These are phyloP conservation scores for Coniosporium tulheliwenetii DNA, from an alignment of 2,329 filamentous ascomycete genomes.

Conservation along the genomic window DNA sequence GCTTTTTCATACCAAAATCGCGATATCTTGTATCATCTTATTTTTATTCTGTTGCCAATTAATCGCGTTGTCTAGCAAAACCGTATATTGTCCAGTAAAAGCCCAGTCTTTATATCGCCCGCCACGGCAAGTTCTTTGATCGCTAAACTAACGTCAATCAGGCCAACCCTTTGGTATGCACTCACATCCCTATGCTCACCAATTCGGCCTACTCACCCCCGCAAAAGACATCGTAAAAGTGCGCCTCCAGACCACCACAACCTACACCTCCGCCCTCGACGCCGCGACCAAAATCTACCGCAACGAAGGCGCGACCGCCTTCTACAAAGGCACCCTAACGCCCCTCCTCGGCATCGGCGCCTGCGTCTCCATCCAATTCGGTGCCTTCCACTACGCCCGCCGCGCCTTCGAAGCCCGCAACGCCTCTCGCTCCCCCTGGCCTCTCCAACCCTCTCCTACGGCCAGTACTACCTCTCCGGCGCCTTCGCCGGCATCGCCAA, in stretches of 20 bases:
- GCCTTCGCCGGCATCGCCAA: constrained; percentile 90
- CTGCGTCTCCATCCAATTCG: constrained; percentile 95
- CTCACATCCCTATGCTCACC: constrained; percentile 1
- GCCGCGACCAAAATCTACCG: constrained; percentile 73
- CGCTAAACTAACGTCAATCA: constrained; percentile 12
- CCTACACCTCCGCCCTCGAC: constrained; percentile 66
- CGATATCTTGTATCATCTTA: too few species aligned
- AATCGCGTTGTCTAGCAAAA: too few species aligned
- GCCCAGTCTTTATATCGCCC: too few species aligned
- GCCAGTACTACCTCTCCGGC: constrained; percentile 78
- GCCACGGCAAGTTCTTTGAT: too few species aligned
- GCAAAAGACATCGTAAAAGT: constrained; percentile 84
- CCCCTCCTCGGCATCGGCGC: constrained; percentile 91
- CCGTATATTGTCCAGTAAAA: too few species aligned
- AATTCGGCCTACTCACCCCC: background rate
- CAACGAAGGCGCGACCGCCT: constrained; percentile 76
- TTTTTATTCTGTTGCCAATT: too few species aligned
- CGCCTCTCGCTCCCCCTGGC: constrained; percentile 23
- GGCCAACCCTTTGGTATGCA: constrained; percentile 50
- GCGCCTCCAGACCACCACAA: constrained; percentile 73
- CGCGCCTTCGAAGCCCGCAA: constrained; percentile 72
- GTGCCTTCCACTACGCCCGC: constrained; percentile 84
- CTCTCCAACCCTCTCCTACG: constrained; percentile 48
- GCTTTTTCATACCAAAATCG: too few species aligned
- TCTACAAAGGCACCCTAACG: constrained; percentile 96